Base-by-base conservation (phyloP, 306 rosid species). In the Gillenia trifoliata region DNA sequence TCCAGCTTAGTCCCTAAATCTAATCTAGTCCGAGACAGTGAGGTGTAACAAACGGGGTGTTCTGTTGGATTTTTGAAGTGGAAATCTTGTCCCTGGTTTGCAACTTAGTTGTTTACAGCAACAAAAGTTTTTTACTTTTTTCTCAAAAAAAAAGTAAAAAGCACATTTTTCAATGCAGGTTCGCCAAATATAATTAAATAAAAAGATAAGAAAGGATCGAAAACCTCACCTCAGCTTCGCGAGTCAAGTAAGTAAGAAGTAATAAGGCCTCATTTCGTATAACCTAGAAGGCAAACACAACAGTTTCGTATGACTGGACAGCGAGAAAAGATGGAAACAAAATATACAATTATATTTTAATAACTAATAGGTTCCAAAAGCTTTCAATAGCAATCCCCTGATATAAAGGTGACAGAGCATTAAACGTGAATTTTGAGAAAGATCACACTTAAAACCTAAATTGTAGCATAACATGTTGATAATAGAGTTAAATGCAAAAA, bases 191-290 rank as follows among this genome's bases (percentile, higher is more conserved):
- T 30, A 54, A 68, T 5, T 49, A 64, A 10, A 65, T n/a, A 36
- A 56, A 74, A 55, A 63, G 11, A 49, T 19, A 50, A 55, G 68
- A 43, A 72, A 50, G 50, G 56, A 76, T 60, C 31, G 74, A 67
- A 63, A 82, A 64, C 63, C 73, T 81, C 80, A 93, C 98, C 98
- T 91, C 96, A 45, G 98, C 98, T 86, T 93, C 98, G 74, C 90
- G 91, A 17, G 96, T 93, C 85, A 93, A 78, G 78, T 93, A 90
- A 56, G 96, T 91, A 65, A 93, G 98, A 78, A 93, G 91, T 82
- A 93, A 75, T 62, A 93, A 78, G 60, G 98, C 98, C 88, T 93
- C 98, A 41, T 93, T 93, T 62, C 97, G 88, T 82, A 93, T 93
- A 70, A 93, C 98, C 98, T 93, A 77, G 25, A 78, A 78, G 56